Percentiles rank a stretch among this genome's conserved stretches.
These are phyloP conservation scores for Erodium trifolium DNA, from an alignment of 441 rosid species.

Conservation along the genomic window DNA sequence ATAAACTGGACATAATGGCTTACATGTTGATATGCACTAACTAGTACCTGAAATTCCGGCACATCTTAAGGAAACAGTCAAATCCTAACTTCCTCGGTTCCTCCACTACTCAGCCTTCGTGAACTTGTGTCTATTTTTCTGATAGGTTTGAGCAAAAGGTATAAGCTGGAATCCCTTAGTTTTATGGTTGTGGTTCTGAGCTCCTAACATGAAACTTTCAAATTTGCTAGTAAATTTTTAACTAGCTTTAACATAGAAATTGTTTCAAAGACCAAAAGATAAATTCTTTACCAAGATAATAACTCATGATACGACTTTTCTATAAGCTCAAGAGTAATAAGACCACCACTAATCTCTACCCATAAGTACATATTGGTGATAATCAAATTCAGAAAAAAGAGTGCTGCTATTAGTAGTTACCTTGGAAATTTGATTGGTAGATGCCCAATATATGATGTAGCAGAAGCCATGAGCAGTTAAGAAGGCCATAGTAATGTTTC, in stretches of 20 bases:
- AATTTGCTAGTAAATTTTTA: neutral
- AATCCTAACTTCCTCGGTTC: too few species aligned
- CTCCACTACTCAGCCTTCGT: too few species aligned
- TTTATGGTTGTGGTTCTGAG: too few species aligned
- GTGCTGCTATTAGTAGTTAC: conserved; percentile 16
- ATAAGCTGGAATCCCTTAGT: too few species aligned
- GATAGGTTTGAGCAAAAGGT: too few species aligned
- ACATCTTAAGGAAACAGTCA: too few species aligned
- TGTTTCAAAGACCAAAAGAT: neutral
- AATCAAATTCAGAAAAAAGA: neutral
- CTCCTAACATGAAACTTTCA: neutral
- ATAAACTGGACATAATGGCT: too few species aligned
- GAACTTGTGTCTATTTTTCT: too few species aligned
- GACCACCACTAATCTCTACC: neutral
- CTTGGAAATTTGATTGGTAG: conserved; percentile 25
- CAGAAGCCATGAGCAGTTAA: conserved; percentile 41
- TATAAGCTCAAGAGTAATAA: neutral
- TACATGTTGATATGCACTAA: too few species aligned
- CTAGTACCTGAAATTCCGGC: too few species aligned
- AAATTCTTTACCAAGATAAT: neutral
- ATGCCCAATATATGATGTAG: conserved; percentile 34
- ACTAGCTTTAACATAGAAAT: neutral
- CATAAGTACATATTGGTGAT: neutral
- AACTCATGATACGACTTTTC: neutral
- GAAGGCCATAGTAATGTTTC: conserved; percentile 42